A percentile compares a stretch with the other conserved stretches of the same genome.
phyloP scores from a whole-genome alignment of 805 yeast species.

The Pichia paraexigua region DNA sequence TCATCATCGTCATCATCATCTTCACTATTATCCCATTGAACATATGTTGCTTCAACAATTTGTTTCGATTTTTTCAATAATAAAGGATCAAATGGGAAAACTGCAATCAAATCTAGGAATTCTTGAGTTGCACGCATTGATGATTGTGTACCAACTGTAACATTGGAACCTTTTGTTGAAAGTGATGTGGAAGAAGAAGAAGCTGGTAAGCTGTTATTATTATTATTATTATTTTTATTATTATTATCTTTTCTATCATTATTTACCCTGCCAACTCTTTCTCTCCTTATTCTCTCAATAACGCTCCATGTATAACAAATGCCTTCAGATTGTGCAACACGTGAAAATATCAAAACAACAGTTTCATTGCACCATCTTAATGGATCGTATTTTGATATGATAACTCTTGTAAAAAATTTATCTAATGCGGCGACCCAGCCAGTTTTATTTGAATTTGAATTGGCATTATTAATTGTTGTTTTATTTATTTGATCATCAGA shows the following conservation, averaged over 20 bases:
- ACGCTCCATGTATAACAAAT: slow-evolving; percentile 91
- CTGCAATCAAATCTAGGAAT: slow-evolving; percentile 84
- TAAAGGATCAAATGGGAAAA: slow-evolving; percentile 93
- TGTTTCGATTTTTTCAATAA: slow-evolving; percentile 55
- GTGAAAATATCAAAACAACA: slow-evolving; percentile 88
- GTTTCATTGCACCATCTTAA: slow-evolving; percentile 88
- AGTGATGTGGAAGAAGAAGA: slow-evolving; percentile 1
- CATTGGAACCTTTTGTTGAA: neutral
- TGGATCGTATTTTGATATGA: slow-evolving; percentile 87
- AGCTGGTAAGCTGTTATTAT: neutral
- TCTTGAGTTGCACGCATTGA: slow-evolving; percentile 44
- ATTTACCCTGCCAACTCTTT: slow-evolving; percentile 32
- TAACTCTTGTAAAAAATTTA: slow-evolving; percentile 76
- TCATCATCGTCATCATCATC: slow-evolving; percentile 32
- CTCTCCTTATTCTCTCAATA: slow-evolving; percentile 81
- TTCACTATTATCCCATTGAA: slow-evolving; percentile 80
- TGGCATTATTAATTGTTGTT: slow-evolving; percentile 1
- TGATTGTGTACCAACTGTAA: slow-evolving; percentile 9
- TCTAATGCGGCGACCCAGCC: slow-evolving; percentile 79
- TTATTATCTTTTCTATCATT: neutral
- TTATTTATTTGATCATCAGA: slow-evolving; percentile 7
- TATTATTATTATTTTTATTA: neutral
- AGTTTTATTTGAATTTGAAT: slow-evolving; percentile 9
- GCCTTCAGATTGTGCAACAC: slow-evolving; percentile 81
- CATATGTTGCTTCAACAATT: slow-evolving; percentile 47